Evolutionary conservation across 768 basidiomycete genomes (phyloP).

Genomic region (Obba rivulosa): DNA sequence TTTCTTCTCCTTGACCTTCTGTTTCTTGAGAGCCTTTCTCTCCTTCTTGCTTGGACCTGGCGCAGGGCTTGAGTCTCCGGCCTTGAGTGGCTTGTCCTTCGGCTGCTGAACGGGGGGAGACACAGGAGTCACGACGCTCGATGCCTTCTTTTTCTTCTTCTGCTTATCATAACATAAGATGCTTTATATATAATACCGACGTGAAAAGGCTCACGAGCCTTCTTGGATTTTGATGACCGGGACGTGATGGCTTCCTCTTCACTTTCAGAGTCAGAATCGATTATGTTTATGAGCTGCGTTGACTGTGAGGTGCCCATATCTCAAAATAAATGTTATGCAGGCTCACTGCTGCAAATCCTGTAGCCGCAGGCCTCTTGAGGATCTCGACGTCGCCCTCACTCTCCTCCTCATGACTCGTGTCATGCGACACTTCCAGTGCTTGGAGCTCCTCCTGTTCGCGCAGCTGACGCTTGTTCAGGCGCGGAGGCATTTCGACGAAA

Average conservation of each 20-base stretch:
- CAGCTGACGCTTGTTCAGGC: conserved; percentile 82
- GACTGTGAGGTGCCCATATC: neutral
- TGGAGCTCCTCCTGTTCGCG: conserved; percentile 78
- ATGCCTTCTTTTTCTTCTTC: conserved; percentile 26
- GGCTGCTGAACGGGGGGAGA: conserved; percentile 2
- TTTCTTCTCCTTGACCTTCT: conserved; percentile 55
- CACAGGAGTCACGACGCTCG: conserved; percentile 8
- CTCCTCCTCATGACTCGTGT: conserved; percentile 30
- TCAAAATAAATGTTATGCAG: neutral
- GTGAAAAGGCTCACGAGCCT: conserved; percentile 20
- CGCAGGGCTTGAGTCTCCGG: neutral
- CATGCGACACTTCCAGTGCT: conserved; percentile 35
- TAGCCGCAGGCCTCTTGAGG: conserved; percentile 14
- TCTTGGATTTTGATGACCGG: conserved; percentile 20
- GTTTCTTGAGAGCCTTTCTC: conserved; percentile 54
- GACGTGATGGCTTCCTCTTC: conserved; percentile 11
- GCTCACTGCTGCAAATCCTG: conserved; percentile 20
- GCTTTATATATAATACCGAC: neutral
- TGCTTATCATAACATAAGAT: conserved; percentile 9
- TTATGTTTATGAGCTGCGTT: conserved; percentile 10
- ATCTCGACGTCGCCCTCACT: conserved; percentile 25
- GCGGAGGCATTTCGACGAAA: conserved; percentile 53
- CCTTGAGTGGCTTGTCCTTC: neutral
- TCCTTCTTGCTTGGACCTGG: conserved; percentile 33
- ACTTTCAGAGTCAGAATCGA: conserved; percentile 3